Base-by-base conservation (phyloP, 192 early-diverging fungal genomes). In the Backusella liffmaniae region DNA sequence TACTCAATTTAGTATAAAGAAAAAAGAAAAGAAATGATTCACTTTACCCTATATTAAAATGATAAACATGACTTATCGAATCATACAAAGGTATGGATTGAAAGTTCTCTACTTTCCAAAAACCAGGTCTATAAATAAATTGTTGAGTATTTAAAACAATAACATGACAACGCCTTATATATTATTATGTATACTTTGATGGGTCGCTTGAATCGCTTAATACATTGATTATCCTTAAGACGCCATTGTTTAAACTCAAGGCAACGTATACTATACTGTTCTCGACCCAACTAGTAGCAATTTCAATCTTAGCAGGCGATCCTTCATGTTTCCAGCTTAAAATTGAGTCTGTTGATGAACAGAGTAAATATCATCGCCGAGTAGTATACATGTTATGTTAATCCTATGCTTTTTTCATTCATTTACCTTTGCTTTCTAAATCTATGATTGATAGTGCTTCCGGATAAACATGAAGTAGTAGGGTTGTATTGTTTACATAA, bases 21-120 rank as follows among this genome's bases (percentile, higher is more conserved):
- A 53, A 51, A 51, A 53, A 53, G 21, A 9, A 53, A 15, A 66
- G 0, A 34, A 5, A 15, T 12, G 4, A 9, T 21, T 42, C 10
- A 15, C 16, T 21, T 23, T 70, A 70, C 68, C 68, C 21, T 23
- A 42, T 70, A 44, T 44, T 35, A 26, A 70, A 70, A 70, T 70
- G 39, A 29, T n/a, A 8, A 26, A 70, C n/a, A 70, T 44, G 44
- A 44, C 68, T 70, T 13, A 23, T 21, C 5, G 35, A 26, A 26
- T 26, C 68, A 39, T 70, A 26, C 13, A 70, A 39, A 3, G 36
- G 34, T 70, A 70, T 70, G 0, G 66, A 35, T 32, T 67, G 56
- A 8, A 62, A 62, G n/a, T 29, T 62, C 26, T 62, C 56, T 62
- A 62, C 23, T 62, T 62, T 62, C 12, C 26, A 62, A 62, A 10